Conservation (phyloP, 2,329 filamentous ascomycete genomes). For the Rhynchosporium graminicola region DNA sequence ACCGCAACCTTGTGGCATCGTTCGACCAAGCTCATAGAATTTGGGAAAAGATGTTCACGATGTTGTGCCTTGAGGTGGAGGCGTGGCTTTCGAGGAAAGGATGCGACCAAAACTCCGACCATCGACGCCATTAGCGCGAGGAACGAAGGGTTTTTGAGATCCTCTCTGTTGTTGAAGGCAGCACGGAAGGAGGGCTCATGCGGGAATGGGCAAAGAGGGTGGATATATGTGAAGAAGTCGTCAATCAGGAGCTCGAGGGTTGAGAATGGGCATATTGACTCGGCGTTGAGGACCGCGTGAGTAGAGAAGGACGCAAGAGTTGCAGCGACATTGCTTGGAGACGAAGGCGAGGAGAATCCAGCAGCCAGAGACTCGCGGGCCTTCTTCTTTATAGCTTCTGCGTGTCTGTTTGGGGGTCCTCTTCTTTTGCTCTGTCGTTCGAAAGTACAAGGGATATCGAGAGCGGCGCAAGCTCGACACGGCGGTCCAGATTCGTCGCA, state of each 20-base stretch:
- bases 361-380: conserved; percentile 39
- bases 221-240: conserved; percentile 82
- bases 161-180: conserved; percentile 66
- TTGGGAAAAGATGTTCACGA: conserved; percentile 65
- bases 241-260: conserved; percentile 71
- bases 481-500: conserved; percentile 68
- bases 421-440: conserved; percentile 62
- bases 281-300: conserved; percentile 55
- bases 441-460: conserved; percentile 69
- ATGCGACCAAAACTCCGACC: conserved; percentile 72
- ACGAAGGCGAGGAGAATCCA: conserved; percentile 36
- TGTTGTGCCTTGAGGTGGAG: conserved; percentile 69
- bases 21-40: conserved; percentile 68
- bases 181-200: conserved; percentile 77
- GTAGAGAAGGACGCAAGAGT: conserved; percentile 40
- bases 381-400: conserved; percentile 65
- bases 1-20: conserved; percentile 71
- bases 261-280: conserved; percentile 69
- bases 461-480: conserved; percentile 62
- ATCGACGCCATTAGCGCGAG: conserved; percentile 72
- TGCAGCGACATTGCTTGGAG: conserved; percentile 38
- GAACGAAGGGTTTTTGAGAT: conserved; percentile 66
- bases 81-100: conserved; percentile 71
- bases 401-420: conserved; percentile 66
- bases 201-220: conserved; percentile 75